Base-by-base conservation (phyloP, 140 eudicot genomes). In the Senecio squalidus region DNA sequence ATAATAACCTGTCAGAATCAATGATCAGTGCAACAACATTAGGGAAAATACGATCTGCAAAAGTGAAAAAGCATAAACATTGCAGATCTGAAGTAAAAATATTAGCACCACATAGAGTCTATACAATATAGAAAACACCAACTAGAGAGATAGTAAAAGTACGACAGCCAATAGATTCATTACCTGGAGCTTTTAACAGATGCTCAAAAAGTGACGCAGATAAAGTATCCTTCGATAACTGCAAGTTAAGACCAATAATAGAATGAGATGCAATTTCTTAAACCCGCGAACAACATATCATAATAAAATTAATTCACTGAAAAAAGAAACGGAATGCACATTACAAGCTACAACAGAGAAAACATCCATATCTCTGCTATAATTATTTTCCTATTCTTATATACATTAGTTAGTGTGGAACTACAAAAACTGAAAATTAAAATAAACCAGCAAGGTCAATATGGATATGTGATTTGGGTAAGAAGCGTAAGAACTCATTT, bases 161-260 rank as follows among this genome's bases (percentile, higher is more conserved):
- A 1, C 14, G 13, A 26, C 18, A 11, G 56, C 8, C 9, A 6
- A 24, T 17, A 34, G 36, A 17, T 11, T 11, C 28, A 29, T 28
- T 65, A 88, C 96, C 95, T 89, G 97, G 67, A 89, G 82, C 89
- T 89, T 89, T 47, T 95, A 89, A 48, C n/a, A 89, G 93, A 69
- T 77, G 82, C 78, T 89, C 85, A 66, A 89, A 60, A 41, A 85
- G 73, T 60, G 97, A 85, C 40, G 86, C 95, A 18, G 97, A 80
- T 63, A 89, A 57, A 23, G 93, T 89, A 59, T 93, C 89, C 62
- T 89, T 95, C 30, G 97, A 89, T 53, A 89, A 76, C 97, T 89
- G 93, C 70, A 74, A 61, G 23, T 38, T 26, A 22, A 48, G 52
- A 23, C 1, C 1, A 28, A 33, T 16, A 23, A 20, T 14, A 49